These are phyloP conservation scores for Gymnopus androsaceus DNA, from an alignment of 1,284 basidiomycete species.

Conservation along the genomic window DNA sequence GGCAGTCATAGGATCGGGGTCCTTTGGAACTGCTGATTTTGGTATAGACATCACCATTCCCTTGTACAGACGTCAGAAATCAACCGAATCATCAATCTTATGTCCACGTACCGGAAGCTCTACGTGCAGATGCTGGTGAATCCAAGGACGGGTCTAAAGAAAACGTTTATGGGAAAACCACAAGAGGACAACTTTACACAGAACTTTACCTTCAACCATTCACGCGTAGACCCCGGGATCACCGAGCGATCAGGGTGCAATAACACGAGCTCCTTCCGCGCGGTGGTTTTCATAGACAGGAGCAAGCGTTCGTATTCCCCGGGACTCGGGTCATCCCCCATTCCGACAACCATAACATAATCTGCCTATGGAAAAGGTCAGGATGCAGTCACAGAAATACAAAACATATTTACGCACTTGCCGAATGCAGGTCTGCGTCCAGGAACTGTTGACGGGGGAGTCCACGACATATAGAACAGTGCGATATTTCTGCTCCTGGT, in stretches of 20 bases:
- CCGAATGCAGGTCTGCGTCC: slow-evolving; percentile 96
- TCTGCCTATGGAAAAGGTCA: slow-evolving; percentile 66
- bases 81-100: neutral
- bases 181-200: neutral
- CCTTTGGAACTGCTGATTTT: slow-evolving; percentile 65
- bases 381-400: neutral
- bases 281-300: slow-evolving; percentile 94
- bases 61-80: slow-evolving; percentile 33
- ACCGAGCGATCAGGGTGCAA: slow-evolving; percentile 93
- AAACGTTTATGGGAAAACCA: slow-evolving; percentile 7
- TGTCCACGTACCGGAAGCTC: slow-evolving; percentile 71
- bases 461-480: slow-evolving; percentile 94
- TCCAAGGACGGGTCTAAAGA: slow-evolving; percentile 85
- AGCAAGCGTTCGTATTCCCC: slow-evolving; percentile 94
- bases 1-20: slow-evolving; percentile 88
- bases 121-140: slow-evolving; percentile 90
- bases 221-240: slow-evolving; percentile 87
- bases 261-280: slow-evolving; percentile 93
- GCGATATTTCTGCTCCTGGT: slow-evolving; percentile 90
- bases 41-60: slow-evolving; percentile 65
- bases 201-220: slow-evolving; percentile 85
- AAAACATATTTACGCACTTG: slow-evolving; percentile 55
- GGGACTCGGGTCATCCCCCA: slow-evolving; percentile 87
- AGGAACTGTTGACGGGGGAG: slow-evolving; percentile 87
- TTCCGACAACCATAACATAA: slow-evolving; percentile 93